These are phyloP conservation scores for Suillus americanus DNA, from an alignment of 768 basidiomycete species.

Conservation along the genomic window DNA sequence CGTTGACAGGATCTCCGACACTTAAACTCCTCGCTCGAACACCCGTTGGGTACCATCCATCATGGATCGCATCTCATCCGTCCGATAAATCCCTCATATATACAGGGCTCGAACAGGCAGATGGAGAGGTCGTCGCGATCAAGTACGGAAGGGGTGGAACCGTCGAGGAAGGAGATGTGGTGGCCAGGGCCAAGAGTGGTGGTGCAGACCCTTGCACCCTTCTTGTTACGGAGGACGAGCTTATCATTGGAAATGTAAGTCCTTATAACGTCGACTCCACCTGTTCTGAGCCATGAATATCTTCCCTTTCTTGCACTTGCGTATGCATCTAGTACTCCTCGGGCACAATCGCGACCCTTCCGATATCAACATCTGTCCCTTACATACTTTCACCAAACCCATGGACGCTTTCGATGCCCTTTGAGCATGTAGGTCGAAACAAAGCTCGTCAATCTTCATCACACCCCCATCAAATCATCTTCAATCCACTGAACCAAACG, in stretches of 20 bases:
- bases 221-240: conserved; percentile 51
- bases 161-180: conserved; percentile 36
- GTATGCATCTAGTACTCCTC: conserved; percentile 58
- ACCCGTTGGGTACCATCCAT: conserved; percentile 62
- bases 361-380: conserved; percentile 49
- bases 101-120: conserved; percentile 62
- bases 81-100: conserved; percentile 57
- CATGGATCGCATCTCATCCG: conserved; percentile 72
- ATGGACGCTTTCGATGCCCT: conserved; percentile 35
- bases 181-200: conserved; percentile 48
- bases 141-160: conserved; percentile 51
- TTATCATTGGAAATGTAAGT: conserved; percentile 76
- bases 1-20: conserved; percentile 50
- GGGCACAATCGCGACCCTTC: conserved; percentile 56
- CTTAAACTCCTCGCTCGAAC: conserved; percentile 46
- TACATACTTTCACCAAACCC: conserved; percentile 39
- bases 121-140: conserved; percentile 63
- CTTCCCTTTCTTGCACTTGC: neutral
- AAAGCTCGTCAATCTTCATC: conserved; percentile 63
- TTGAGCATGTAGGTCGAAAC: conserved; percentile 63
- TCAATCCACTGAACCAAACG: conserved; percentile 39
- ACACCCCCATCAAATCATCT: conserved; percentile 74
- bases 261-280: neutral
- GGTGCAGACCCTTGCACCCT: conserved; percentile 68
- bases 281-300: neutral